Evolutionary conservation across 257 asterid genomes (phyloP), one percentile per base, ranked within the genome.

Genomic region (Verbena officinalis): DNA sequence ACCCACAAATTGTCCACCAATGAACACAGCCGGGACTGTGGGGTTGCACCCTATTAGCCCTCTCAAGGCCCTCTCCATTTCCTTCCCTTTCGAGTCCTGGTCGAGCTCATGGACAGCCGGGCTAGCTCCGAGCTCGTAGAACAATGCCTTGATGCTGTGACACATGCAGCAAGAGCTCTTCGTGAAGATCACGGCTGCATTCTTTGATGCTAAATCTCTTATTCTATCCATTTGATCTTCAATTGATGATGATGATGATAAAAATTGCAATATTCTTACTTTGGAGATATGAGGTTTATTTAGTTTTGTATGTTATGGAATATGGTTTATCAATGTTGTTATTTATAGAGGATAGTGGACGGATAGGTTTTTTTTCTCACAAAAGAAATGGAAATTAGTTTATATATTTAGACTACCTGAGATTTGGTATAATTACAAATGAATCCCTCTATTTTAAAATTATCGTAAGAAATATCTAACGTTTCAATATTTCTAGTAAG

Each of bases 81-180:
- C 90, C 59, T 48, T 77, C 14, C 94, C 95, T 0, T 70, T 68
- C 4, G 78, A 16, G 7, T 85, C 89, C 0, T 87, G 82, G 43
- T 90, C 97, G 0, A 90, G 78, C 66, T 90, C 97, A 38, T 84
- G 82, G 33, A 90, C 79, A 0, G 81, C 89, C 3, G 95, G 97
- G 74, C 89, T 87, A 4, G 95, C 95, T 3, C 97, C 95, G 15
- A 86, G 64, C 4, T 90, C 90, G 23, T 86, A 81, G 68, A 89
- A 89, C 65, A 89, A 71, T 11, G 86, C 85, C 85, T 86, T 84
- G 66, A 86, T 78, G 87, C 89, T 85, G 52, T 89, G 91, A 67
- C 94, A 86, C 97, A 89, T 86, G 85, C 95, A 89, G 53, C 97
- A 89, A 27, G 95, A 77, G 77, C 97, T 89, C 71, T 86, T 86